These are phyloP conservation scores for Hanseniaspora clermontiae DNA, from an alignment of 805 yeast species.

Conservation along the genomic window DNA sequence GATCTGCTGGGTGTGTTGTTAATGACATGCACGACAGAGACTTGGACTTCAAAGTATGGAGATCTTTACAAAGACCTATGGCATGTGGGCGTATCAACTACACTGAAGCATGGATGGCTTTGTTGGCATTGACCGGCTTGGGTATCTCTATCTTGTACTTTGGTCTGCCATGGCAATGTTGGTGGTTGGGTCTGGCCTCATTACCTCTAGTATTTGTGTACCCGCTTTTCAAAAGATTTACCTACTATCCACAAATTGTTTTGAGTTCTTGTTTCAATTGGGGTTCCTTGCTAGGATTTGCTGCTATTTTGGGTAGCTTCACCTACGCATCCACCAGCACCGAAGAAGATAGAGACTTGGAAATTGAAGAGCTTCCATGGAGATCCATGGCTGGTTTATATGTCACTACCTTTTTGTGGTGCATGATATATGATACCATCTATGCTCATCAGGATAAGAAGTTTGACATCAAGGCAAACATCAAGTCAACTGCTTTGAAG, in stretches of 20 bases:
- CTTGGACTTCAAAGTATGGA: constrained; percentile 69
- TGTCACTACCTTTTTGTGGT: constrained; percentile 72
- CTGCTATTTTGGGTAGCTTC: constrained; percentile 48
- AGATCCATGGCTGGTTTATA: constrained; percentile 68
- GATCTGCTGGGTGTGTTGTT: constrained; percentile 96
- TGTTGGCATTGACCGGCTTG: constrained; percentile 58
- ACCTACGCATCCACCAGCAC: background rate
- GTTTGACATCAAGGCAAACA: constrained; percentile 80
- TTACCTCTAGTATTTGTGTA: constrained; percentile 70
- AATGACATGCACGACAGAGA: constrained; percentile 80
- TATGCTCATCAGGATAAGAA: constrained; percentile 95
- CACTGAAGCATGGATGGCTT: constrained; percentile 54
- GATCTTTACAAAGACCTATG: constrained; percentile 86
- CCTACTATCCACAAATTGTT: constrained; percentile 86
- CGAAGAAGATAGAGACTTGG: background rate
- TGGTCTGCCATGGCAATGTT: constrained; percentile 67
- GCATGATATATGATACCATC: constrained; percentile 89
- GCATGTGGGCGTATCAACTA: constrained; percentile 72
- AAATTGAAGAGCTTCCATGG: constrained; percentile 55
- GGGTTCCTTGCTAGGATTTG: constrained; percentile 90
- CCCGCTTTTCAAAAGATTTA: constrained; percentile 87
- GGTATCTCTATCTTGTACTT: constrained; percentile 58
- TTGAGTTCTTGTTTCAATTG: constrained; percentile 78
- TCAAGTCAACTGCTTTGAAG: constrained; percentile 86
- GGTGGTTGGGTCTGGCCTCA: constrained; percentile 69